Evolutionary conservation across 495 filamentous ascomycete genomes (phyloP).

Genomic region (Annulohypoxylon stygium): DNA sequence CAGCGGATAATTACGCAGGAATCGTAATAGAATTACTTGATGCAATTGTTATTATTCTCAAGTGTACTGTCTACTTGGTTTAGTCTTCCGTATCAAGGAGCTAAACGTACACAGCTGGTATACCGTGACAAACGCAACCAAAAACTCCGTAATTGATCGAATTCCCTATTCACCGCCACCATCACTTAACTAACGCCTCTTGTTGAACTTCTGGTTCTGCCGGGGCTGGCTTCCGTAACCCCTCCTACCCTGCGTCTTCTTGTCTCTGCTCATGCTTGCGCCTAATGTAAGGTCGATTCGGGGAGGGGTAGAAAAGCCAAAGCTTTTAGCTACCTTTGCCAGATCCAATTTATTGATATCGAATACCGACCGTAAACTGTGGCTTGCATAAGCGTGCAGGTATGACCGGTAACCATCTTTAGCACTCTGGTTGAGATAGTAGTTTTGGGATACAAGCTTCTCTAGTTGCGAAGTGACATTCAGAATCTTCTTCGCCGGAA

Average conservation of each 20-base stretch:
- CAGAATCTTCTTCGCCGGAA: conserved; percentile 89
- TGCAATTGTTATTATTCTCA: not conserved
- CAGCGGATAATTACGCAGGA: not conserved
- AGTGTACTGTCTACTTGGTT: not conserved
- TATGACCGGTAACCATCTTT: conserved; percentile 83
- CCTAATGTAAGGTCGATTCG: conserved; percentile 90
- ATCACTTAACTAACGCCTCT: conserved; percentile 25
- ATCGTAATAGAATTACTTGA: not conserved
- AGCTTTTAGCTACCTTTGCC: conserved; percentile 92
- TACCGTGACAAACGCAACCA: conserved; percentile 30
- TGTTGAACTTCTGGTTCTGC: conserved; percentile 53
- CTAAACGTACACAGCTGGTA: conserved; percentile 36
- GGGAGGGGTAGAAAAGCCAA: conserved; percentile 90
- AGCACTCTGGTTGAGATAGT: conserved; percentile 90
- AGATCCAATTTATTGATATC: conserved; percentile 95
- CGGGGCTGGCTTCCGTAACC: conserved; percentile 78
- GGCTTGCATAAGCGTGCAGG: conserved; percentile 92
- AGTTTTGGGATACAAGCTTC: conserved; percentile 92
- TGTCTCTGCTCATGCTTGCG: conserved; percentile 87
- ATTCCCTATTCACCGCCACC: not conserved
- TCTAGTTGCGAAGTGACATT: conserved; percentile 97
- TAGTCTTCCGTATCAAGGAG: not conserved
- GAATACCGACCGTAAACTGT: conserved; percentile 89
- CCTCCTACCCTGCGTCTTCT: conserved; percentile 81
- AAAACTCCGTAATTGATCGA: conserved; percentile 23